Evolutionary conservation across 192 early-diverging fungal species (phyloP).

Genomic region (Linnemannia schmuckeri): DNA sequence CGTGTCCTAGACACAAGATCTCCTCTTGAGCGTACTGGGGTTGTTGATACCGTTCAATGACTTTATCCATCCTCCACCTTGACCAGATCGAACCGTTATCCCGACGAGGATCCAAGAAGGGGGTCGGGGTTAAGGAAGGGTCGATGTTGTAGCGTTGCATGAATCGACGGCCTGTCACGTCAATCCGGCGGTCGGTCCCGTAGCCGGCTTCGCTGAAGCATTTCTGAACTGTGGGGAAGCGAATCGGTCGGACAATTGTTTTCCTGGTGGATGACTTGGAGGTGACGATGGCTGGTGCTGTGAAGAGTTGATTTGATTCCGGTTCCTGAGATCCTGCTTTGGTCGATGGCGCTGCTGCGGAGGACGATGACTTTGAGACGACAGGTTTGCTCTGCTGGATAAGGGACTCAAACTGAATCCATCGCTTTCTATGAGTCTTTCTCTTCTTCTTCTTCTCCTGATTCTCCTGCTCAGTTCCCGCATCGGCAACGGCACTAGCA

Average conservation of each 20-base stretch:
- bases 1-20: constrained; percentile 42
- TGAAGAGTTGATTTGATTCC: constrained; percentile 2
- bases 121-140: constrained; percentile 25
- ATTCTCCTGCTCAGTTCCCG: too few relatives aligned
- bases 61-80: constrained; percentile 46
- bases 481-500: too few relatives aligned
- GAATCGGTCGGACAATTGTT: neutral
- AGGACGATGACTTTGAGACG: constrained; percentile 6
- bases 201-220: constrained; percentile 40
- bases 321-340: neutral
- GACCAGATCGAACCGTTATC: constrained; percentile 45
- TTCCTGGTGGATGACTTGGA: neutral
- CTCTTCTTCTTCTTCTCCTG: neutral
- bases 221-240: constrained; percentile 24
- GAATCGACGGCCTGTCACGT: constrained; percentile 41
- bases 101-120: constrained; percentile 31
- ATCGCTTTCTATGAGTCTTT: constrained; percentile 3
- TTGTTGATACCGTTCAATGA: constrained; percentile 49
- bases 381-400: constrained; percentile 6
- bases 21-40: constrained; percentile 28
- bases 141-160: constrained; percentile 41
- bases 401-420: constrained; percentile 29
- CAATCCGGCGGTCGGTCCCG: constrained; percentile 30
- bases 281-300: neutral
- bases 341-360: neutral